Evolutionary conservation across 306 rosid species (phyloP), one percentile per base, ranked within the genome.

Genomic region (Cucumis sativus): DNA sequence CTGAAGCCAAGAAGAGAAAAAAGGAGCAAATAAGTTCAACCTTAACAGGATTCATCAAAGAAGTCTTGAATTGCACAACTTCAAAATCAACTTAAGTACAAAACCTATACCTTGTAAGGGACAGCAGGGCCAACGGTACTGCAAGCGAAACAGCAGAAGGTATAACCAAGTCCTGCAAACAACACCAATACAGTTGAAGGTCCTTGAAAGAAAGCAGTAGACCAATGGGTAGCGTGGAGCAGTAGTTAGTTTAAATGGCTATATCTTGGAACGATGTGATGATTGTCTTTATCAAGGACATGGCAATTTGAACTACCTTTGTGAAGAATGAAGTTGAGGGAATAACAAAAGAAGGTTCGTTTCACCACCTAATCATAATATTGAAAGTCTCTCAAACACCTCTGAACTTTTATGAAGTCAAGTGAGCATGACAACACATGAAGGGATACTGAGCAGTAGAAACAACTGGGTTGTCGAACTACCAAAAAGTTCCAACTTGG

Each of bases 61-160:
- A 74, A 52, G 56, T 40, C 78, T 75, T 20, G 47, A 52, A 52
- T 40, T 77, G 68, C 51, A 76, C 59, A 78, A 74, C 69, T 67
- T 23, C 28, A 25, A 74, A 59, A 63, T 75, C 52, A 45, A 77
- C 82, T 74, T 77, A n/a, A 28, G 51, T 61, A 17, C n/a, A 17
- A 39, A 79, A 78, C 61, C 68, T 75, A 75, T 84, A 92, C 98
- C 98, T 92, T 58, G 96, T 90, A 54, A 89, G 85, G 51, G 97
- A 95, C 89, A 95, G 75, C 23, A 95, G 88, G 64, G 97, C 92
- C 84, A 95, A 80, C 9, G 98, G 98, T 45, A 95, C 95, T 73
- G 87, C 90, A 43, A 95, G 90, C 76, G 97, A 92, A 81, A 95
- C 55, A 41, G 83, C 89, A 4, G 96, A 82, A 77, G 98, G 98